Conservation (phyloP, 768 basidiomycete genomes). For the Holtermannia corniformis region DNA sequence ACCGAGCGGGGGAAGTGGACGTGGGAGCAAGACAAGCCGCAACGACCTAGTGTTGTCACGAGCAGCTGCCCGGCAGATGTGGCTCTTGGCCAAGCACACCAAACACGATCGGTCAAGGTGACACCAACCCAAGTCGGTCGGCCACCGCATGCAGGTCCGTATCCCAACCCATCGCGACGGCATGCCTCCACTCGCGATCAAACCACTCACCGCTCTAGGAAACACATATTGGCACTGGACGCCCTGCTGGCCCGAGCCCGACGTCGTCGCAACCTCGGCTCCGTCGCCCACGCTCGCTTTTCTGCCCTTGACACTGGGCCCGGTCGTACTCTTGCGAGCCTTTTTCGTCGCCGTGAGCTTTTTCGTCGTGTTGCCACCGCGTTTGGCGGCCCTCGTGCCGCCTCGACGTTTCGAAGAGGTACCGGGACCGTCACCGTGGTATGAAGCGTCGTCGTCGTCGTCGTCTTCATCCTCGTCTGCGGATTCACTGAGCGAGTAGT, state of each 20-base stretch:
- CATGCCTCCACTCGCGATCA: not conserved
- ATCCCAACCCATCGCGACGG: too few relatives aligned
- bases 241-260: slow-evolving; percentile 6
- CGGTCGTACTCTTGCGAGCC: not conserved
- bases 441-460: slow-evolving; percentile 5
- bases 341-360: not conserved
- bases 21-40: not conserved
- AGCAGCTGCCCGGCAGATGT: too few relatives aligned
- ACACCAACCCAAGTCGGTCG: too few relatives aligned
- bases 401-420: not conserved
- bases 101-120: too few relatives aligned
- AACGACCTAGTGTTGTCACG: too few relatives aligned
- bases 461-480: slow-evolving; percentile 1
- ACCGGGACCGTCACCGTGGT: not conserved
- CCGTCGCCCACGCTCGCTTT: not conserved
- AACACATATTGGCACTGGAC: slow-evolving; percentile 35
- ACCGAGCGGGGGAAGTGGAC: not conserved
- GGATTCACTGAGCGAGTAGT: not conserved
- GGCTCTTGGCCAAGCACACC: too few relatives aligned
- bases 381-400: not conserved
- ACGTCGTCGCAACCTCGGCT: slow-evolving; percentile 4
- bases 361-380: not conserved
- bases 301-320: not conserved
- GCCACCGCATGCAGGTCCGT: too few relatives aligned
- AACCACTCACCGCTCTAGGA: slow-evolving; percentile 26